A percentile compares a stretch with the other conserved stretches of the same genome.
These are phyloP conservation scores for Arabidopsis thaliana DNA, from an alignment of 345 rosid species.

Conservation along the genomic window DNA sequence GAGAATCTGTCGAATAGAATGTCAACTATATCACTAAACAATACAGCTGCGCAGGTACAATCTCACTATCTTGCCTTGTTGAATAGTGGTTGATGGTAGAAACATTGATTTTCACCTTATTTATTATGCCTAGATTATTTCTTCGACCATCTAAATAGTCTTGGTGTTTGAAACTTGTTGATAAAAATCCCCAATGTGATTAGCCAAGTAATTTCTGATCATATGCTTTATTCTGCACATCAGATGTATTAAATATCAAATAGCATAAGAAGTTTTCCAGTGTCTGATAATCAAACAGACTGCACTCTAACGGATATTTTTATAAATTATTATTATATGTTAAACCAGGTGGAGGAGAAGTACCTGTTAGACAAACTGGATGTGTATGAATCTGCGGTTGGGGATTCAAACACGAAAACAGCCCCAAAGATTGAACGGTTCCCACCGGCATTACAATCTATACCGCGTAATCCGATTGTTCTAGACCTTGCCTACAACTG, in stretches of 20 bases:
- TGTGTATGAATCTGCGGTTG: slow-evolving; percentile 76
- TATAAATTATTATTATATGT: neutral
- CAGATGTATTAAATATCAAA: neutral
- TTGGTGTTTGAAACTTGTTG: neutral
- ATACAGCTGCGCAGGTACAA: slow-evolving; percentile 69
- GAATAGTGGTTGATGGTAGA: neutral
- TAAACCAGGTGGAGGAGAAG: slow-evolving; percentile 76
- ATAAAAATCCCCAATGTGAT: neutral
- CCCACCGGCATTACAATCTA: slow-evolving; percentile 76
- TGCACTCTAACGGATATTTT: neutral
- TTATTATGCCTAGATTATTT: neutral
- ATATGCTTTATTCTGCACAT: neutral
- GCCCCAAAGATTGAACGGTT: slow-evolving; percentile 75
- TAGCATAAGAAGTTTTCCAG: neutral
- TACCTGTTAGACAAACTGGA: slow-evolving; percentile 81
- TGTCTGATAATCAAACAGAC: neutral
- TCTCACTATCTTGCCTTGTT: neutral
- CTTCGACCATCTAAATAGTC: neutral
- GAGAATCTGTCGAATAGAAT: slow-evolving; percentile 80
- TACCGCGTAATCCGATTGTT: slow-evolving; percentile 84
- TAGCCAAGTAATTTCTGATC: slow-evolving; percentile 4
- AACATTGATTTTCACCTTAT: neutral
- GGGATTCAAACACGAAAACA: slow-evolving; percentile 65
- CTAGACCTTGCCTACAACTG: slow-evolving; percentile 75
- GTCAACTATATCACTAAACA: slow-evolving; percentile 69